Evolutionary conservation across 371 early-diverging fungal genomes (phyloP).

Genomic region (Mucor circinelloides): DNA sequence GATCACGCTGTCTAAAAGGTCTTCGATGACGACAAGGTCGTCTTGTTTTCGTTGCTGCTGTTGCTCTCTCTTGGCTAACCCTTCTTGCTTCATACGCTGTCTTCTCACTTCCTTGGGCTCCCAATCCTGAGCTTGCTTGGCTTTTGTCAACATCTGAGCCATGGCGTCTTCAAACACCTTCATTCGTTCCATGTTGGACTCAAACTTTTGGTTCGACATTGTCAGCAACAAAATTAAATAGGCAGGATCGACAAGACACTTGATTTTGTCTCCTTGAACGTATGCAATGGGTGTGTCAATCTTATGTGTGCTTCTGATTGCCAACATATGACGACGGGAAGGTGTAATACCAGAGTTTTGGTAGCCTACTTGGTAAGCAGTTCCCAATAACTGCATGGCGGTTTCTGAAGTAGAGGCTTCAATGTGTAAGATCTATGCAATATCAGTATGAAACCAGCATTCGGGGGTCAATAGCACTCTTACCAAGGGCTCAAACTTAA

Average conservation of each 20-base stretch:
- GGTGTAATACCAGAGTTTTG: constrained; percentile 68
- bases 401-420: constrained; percentile 57
- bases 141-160: constrained; percentile 24
- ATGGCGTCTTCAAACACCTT: constrained; percentile 47
- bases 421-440: constrained; percentile 61
- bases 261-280: constrained; percentile 40
- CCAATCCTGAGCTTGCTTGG: constrained; percentile 1
- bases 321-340: constrained; percentile 63
- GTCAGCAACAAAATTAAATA: constrained; percentile 48
- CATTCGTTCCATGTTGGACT: constrained; percentile 53
- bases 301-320: constrained; percentile 63
- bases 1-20: neutral
- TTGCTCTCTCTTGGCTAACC: constrained; percentile 25
- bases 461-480: neutral
- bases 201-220: constrained; percentile 60
- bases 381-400: constrained; percentile 55
- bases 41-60: neutral
- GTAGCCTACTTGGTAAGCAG: constrained; percentile 59
- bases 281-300: constrained; percentile 65
- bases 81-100: constrained; percentile 57
- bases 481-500: constrained; percentile 72
- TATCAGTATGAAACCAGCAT: neutral
- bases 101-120: constrained; percentile 65
- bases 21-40: neutral
- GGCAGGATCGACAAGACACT: constrained; percentile 48